Conservation (phyloP, 2,329 filamentous ascomycete genomes). For the Phialophora expanda region DNA sequence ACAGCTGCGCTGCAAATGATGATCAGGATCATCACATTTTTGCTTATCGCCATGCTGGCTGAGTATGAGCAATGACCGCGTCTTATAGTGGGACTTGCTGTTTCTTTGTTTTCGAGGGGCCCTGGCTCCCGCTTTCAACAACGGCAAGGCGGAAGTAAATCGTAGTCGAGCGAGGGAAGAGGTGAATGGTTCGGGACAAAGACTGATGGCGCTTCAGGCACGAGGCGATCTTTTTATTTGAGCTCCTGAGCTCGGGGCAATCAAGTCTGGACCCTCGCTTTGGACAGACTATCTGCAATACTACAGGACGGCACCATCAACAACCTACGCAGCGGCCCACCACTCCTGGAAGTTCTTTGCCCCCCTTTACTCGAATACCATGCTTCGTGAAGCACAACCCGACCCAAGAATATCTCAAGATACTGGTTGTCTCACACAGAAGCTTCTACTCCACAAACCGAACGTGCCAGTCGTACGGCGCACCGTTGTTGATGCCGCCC, state of each 20-base stretch:
- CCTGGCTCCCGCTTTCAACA: background rate
- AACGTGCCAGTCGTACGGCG: background rate
- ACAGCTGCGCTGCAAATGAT: constrained; percentile 9
- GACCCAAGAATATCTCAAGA: background rate
- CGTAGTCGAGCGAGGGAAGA: background rate
- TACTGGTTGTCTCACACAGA: background rate
- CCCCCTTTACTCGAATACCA: background rate
- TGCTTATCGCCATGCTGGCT: constrained; percentile 1
- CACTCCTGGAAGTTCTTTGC: background rate
- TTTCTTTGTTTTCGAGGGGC: background rate
- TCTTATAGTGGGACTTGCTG: background rate
- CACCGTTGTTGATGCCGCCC: background rate
- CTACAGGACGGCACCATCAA: background rate
- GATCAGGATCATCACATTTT: background rate
- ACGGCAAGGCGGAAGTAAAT: background rate
- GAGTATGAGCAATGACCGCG: background rate
- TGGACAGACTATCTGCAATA: background rate
- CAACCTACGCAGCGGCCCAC: background rate
- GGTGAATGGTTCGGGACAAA: background rate
- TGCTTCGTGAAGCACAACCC: background rate
- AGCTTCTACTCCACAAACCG: background rate
- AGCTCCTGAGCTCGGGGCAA: background rate
- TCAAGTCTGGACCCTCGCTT: background rate
- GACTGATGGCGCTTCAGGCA: background rate
- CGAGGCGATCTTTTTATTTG: background rate